Base-by-base conservation (phyloP, 805 yeast genomes). In the Yarrowia sp. region DNA sequence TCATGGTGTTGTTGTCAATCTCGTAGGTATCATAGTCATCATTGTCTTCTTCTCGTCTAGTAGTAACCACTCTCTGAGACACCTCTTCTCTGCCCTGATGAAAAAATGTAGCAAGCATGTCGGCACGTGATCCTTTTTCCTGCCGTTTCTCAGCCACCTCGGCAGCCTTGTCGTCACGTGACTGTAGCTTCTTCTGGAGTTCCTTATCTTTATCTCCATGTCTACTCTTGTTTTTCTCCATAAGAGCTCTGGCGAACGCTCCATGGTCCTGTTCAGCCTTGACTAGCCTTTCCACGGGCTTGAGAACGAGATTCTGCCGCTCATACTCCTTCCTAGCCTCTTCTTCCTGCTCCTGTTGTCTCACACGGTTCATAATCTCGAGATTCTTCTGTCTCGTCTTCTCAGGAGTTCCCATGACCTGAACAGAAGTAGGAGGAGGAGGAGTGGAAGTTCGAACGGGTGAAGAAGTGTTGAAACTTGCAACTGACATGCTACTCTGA, bases 341-440 rank as follows among this genome's bases (percentile, higher is more conserved):
- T 7, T n/a, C 10, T n/a, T 19, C 32, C 4, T 38, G 10, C 8
- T 59, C 41, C 22, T 9, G n/a, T n/a, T n/a, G 43, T 4, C 14
- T 35, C 16, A 16, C 32, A 2, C 10, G 10, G 1, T 12, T 4
- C 35, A 35, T 11, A 4, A 43, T 15, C 8, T 45, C 52, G 2
- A 40, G 2, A 1, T 38, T 19, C 35, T 19, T 8, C 16, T 59
- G 50, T 16, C 65, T 19, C 3, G n/a, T 16, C 22, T 59, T 59
- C 19, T 59, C 65, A 0, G 65, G 65, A 19, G 65, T 59, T 1
- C 49, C 48, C 14, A 42, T 4, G 1, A 45, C 65, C 4, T 59
- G 52, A 5, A 41, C 35, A 35, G 50, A 16, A 3, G 36, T 35
- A 8, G 46, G 35, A 15, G 63, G 63, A 15, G 63, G 63, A 15